Conservation (phyloP, 169 alveolate genomes). For the Plasmodium cynomolgi region DNA sequence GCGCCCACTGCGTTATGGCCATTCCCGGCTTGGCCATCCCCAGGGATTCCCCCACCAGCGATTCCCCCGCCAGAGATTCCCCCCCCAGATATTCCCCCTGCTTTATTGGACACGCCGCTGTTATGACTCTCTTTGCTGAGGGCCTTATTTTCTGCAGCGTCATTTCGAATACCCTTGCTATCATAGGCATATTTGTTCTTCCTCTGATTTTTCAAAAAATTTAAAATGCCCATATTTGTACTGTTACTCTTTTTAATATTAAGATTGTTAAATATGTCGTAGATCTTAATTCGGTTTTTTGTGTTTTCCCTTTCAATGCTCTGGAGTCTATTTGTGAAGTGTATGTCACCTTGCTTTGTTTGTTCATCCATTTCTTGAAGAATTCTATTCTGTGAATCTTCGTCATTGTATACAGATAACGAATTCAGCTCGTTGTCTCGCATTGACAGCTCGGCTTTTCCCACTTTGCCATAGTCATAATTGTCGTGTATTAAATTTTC, state of each 20-base stretch:
- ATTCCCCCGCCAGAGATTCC: not conserved
- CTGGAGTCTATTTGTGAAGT: not conserved
- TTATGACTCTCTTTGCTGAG: not conserved
- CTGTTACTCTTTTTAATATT: slow-evolving; percentile 27
- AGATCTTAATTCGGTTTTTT: slow-evolving; percentile 23
- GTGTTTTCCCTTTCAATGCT: slow-evolving; percentile 1
- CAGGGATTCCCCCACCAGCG: not conserved
- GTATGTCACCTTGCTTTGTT: not conserved
- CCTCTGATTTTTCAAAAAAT: slow-evolving; percentile 51
- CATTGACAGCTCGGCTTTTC: not conserved
- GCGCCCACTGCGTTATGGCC: not conserved
- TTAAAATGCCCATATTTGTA: slow-evolving; percentile 44
- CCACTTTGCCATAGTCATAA: not conserved
- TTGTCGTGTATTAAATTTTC: not conserved
- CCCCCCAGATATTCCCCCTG: not conserved
- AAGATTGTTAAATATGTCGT: slow-evolving; percentile 31
- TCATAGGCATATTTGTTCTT: slow-evolving; percentile 35
- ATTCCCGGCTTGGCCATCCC: not conserved
- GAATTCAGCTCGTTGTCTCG: not conserved
- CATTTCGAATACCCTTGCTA: slow-evolving; percentile 58
- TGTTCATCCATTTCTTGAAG: slow-evolving; percentile 31
- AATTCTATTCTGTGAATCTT: slow-evolving; percentile 4
- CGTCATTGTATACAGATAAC: not conserved
- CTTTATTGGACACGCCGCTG: not conserved
- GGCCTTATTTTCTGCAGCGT: not conserved